Percentiles rank a stretch among this genome's conserved stretches.
Conservation (phyloP, 192 early-diverging fungal genomes). For the Coemansia sp. region DNA sequence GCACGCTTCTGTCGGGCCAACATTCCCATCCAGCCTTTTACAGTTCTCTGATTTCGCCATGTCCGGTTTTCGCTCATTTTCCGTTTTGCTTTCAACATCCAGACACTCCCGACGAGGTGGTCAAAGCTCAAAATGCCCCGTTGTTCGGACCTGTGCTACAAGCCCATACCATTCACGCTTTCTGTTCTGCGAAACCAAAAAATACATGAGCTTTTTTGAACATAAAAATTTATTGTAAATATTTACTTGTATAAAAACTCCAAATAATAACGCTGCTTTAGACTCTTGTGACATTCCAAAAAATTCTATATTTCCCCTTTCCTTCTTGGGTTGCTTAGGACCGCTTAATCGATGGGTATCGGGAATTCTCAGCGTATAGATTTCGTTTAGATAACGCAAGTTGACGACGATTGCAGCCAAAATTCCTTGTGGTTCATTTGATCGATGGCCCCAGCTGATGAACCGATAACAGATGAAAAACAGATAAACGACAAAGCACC, state of each 20-base stretch:
- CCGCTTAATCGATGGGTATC: background rate
- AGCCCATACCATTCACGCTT: background rate
- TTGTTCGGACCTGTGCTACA: background rate
- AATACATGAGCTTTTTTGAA: background rate
- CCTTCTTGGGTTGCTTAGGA: no score
- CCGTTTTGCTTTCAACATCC: background rate
- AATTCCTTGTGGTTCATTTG: background rate
- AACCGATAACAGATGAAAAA: background rate
- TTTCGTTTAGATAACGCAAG: background rate
- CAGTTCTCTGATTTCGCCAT: background rate
- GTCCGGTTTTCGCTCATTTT: background rate
- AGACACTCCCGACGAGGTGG: background rate
- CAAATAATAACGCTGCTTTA: background rate
- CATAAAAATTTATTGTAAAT: no score
- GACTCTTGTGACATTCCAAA: background rate
- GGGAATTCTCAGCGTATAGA: constrained; percentile 7
- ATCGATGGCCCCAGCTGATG: background rate
- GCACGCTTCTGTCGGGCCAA: background rate
- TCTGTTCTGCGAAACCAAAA: background rate
- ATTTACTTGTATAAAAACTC: background rate
- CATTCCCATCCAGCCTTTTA: no score
- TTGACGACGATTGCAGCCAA: background rate
- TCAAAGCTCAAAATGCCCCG: constrained; percentile 3
- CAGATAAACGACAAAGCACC: background rate
- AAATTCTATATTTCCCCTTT: no score